Evolutionary conservation across 140 eudicot species (phyloP).

Genomic region (Stevia rebaudiana): DNA sequence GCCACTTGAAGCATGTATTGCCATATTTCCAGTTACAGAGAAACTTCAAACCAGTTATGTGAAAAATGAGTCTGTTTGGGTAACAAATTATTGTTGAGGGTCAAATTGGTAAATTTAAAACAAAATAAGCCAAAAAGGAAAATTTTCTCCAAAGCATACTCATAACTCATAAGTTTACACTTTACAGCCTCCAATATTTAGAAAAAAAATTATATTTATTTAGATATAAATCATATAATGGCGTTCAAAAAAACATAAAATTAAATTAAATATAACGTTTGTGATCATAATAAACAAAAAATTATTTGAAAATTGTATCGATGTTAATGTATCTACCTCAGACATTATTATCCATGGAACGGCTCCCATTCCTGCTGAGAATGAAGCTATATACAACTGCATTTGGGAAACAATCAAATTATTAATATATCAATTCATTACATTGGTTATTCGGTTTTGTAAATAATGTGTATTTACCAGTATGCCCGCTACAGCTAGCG

Average conservation of each 20-base stretch:
- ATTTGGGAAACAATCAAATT: neutral
- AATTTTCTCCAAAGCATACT: neutral
- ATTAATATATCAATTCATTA: neutral
- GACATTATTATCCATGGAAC: conserved; percentile 99
- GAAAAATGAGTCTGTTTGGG: neutral
- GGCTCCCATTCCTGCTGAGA: conserved; percentile 98
- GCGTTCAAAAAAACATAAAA: no score
- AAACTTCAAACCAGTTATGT: neutral
- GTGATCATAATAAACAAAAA: neutral
- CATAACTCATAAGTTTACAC: neutral
- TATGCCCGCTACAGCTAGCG: conserved; percentile 78
- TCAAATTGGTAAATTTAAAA: neutral
- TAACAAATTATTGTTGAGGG: neutral
- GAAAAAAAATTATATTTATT: neutral
- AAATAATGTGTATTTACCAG: conserved; percentile 46
- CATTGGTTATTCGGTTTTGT: neutral
- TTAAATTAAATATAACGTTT: neutral
- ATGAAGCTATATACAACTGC: conserved; percentile 68
- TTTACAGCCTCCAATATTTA: neutral
- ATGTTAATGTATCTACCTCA: conserved; percentile 47
- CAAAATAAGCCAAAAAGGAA: neutral
- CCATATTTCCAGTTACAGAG: no score
- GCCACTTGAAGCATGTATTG: no score
- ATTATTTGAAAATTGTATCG: neutral
- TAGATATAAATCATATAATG: no score